Evolutionary conservation across 2,329 filamentous ascomycete genomes (phyloP).

Genomic region (Arachnopeziza araneosa): DNA sequence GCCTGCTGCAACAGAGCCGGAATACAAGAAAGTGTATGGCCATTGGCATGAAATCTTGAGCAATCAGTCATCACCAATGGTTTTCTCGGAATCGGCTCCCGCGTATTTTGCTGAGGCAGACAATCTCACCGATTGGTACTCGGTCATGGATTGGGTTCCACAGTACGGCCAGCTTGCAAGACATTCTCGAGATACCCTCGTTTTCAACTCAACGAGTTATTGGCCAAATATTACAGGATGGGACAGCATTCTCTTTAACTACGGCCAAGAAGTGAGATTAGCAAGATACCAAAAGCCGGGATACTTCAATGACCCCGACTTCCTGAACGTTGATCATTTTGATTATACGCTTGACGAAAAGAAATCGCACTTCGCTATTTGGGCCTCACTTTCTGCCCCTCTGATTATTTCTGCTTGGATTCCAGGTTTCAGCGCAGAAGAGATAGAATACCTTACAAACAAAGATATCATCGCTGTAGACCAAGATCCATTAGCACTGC

Average conservation of each 20-base stretch:
- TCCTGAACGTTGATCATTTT: slow-evolving; percentile 26
- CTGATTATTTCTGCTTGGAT: slow-evolving; percentile 31
- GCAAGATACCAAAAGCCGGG: slow-evolving; percentile 32
- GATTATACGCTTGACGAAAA: slow-evolving; percentile 23
- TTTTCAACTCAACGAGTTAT: slow-evolving; percentile 23
- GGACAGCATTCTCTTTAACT: slow-evolving; percentile 44
- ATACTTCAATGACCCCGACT: slow-evolving; percentile 32
- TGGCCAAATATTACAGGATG: slow-evolving; percentile 31
- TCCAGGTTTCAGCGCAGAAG: slow-evolving; percentile 28
- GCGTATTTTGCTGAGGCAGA: slow-evolving; percentile 45
- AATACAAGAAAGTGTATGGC: slow-evolving; percentile 36
- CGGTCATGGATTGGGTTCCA: slow-evolving; percentile 41
- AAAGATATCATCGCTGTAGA: slow-evolving; percentile 25
- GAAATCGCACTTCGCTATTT: slow-evolving; percentile 26
- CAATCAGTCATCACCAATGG: slow-evolving; percentile 27
- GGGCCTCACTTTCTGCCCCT: slow-evolving; percentile 25
- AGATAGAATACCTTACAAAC: slow-evolving; percentile 35
- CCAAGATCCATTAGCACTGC: slow-evolving; percentile 27
- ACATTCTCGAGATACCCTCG: slow-evolving; percentile 30
- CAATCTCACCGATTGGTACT: slow-evolving; percentile 35
- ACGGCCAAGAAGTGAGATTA: slow-evolving; percentile 32
- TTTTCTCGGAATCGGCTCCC: slow-evolving; percentile 34
- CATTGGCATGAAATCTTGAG: slow-evolving; percentile 37
- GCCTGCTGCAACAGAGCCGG: slow-evolving; percentile 29
- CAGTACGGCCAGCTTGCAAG: slow-evolving; percentile 33